Evolutionary conservation across 208 protist species (phyloP), one percentile per base, ranked within the genome.

Genomic region (Tritrichomonas musculus): DNA sequence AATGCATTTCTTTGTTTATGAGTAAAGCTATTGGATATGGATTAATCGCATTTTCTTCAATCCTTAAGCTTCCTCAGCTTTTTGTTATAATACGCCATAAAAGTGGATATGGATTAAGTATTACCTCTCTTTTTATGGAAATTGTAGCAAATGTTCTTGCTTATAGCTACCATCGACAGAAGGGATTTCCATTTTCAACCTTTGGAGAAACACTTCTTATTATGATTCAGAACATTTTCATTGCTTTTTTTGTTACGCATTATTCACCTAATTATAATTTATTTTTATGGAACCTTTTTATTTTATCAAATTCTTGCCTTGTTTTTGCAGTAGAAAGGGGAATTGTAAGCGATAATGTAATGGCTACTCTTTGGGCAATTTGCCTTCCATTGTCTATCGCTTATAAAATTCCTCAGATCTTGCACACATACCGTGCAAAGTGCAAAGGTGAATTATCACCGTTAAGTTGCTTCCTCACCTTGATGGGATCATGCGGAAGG

Each of bases 361-460:
- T 88, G 77, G 47, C 20, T 20, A n/a, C 17, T 5, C 47, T 88
- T 13, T 88, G 77, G 77, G n/a, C 27, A 27, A 57, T 88, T 39
- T 88, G 77, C 17, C 30, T 88, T 8, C 77, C 77, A 13, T 47
- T 88, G 33, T 88, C 77, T 2, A 88, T 88, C 22, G 77, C 77
- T 9, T 88, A 88, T 47, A 88, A 88, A 88, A 88, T 88, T 57
- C 77, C 77, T 17, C 77, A 88, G 57, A 88, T 88, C 39, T 88
- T 25, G 77, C 47, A 88, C 41, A 88, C 77, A 8, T 88, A 88
- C 30, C 53, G 30, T 25, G 77, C 77, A 4, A 88, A 88, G 36
- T 88, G 77, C 47, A 88, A 88, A 88, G 77, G 77, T 30, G 77
- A 88, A 30, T 47, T 88, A 39, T 88, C 77, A 27, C 53, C 77